A percentile compares a stretch with the other conserved stretches of the same genome.
These are phyloP conservation scores for Knoxia roxburghii DNA, from an alignment of 257 asterid species.

Conservation along the genomic window DNA sequence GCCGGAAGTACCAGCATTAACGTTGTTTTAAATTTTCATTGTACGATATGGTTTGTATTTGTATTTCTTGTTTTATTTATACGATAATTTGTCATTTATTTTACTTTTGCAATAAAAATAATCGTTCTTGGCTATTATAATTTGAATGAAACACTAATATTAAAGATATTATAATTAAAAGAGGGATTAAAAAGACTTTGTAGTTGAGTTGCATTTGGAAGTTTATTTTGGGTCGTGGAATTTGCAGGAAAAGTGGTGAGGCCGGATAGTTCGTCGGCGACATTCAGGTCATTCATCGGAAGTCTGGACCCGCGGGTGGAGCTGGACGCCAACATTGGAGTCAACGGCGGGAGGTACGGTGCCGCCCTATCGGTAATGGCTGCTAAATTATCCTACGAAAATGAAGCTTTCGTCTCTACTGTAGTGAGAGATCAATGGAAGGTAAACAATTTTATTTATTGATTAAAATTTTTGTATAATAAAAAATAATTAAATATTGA, in stretches of 20 bases:
- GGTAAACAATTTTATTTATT: slow-evolving; percentile 24
- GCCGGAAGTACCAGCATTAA: too few relatives aligned
- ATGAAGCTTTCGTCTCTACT: slow-evolving; percentile 33
- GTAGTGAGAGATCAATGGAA: slow-evolving; percentile 44
- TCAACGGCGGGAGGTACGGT: slow-evolving; percentile 15
- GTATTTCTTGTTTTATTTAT: too few relatives aligned
- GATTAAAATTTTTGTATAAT: neutral
- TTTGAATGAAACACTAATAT: too few relatives aligned
- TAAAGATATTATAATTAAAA: too few relatives aligned
- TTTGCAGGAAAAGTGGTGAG: slow-evolving; percentile 50
- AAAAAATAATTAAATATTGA: neutral
- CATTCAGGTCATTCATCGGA: slow-evolving; percentile 41
- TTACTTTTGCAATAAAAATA: too few relatives aligned
- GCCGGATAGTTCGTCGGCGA: slow-evolving; percentile 47
- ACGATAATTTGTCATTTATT: too few relatives aligned
- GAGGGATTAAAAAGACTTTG: too few relatives aligned
- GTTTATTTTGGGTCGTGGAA: too few relatives aligned
- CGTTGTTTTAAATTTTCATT: too few relatives aligned
- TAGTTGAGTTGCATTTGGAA: too few relatives aligned
- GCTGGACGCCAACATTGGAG: slow-evolving; percentile 23
- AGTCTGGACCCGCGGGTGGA: slow-evolving; percentile 37
- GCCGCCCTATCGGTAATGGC: slow-evolving; percentile 53
- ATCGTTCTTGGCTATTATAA: too few relatives aligned
- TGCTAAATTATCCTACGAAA: slow-evolving; percentile 59
- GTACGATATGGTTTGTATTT: too few relatives aligned